Percentiles rank a stretch among this genome's conserved stretches.
phyloP scores from a whole-genome alignment of 345 rosid genomes.

The Linum tenue region DNA sequence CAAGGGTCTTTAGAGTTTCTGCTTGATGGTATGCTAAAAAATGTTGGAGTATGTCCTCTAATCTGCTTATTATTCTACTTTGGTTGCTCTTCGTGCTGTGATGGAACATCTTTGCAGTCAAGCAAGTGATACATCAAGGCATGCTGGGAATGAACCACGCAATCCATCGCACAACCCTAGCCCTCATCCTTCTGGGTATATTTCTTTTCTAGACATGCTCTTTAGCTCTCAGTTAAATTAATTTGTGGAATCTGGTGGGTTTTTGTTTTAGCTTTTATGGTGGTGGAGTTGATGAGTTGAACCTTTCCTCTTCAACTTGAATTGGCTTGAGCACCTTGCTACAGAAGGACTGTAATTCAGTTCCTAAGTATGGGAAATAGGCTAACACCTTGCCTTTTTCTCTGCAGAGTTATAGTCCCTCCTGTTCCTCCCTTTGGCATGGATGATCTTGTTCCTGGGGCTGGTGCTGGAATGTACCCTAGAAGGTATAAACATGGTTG shows the following conservation, averaged over 20 bases:
- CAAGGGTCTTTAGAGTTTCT: not conserved
- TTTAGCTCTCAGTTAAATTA: not conserved
- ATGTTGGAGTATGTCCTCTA: not conserved
- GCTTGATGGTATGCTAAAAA: not conserved
- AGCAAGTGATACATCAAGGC: constrained; percentile 28
- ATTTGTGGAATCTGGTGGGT: not conserved
- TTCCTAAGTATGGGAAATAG: not conserved
- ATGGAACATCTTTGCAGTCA: constrained; percentile 23
- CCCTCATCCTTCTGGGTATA: constrained; percentile 54
- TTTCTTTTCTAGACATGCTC: constrained; percentile 5
- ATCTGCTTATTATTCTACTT: not conserved
- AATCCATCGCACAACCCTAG: constrained; percentile 33
- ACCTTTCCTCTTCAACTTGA: not conserved
- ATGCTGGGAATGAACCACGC: constrained; percentile 15
- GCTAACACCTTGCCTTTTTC: not conserved
- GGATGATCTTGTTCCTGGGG: constrained; percentile 60
- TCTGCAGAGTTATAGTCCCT: constrained; percentile 45
- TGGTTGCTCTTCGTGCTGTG: not conserved
- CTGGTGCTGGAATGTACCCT: constrained; percentile 74
- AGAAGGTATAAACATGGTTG: constrained; percentile 29
- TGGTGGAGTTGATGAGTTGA: not conserved
- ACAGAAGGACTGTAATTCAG: no score
- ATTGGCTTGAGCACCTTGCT: no score
- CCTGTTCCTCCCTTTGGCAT: constrained; percentile 36
- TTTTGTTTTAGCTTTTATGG: not conserved